Percentiles rank a stretch among this genome's conserved stretches.
phyloP scores from a whole-genome alignment of 306 rosid genomes.

The Coriaria nepalensis region DNA sequence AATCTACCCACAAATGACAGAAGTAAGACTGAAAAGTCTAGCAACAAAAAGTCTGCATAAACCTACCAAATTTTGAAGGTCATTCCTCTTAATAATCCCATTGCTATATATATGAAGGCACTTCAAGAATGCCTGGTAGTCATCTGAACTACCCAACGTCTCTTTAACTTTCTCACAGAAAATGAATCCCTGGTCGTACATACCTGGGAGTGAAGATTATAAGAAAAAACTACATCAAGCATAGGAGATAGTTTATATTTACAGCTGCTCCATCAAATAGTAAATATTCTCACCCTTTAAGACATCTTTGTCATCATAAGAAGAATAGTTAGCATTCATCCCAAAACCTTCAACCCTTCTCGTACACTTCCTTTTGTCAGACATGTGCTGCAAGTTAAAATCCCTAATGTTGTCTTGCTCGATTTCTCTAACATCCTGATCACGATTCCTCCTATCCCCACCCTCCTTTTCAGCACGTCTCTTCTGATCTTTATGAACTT shows the following conservation, averaged over 20 bases:
- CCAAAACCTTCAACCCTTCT: constrained; percentile 66
- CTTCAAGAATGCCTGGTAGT: constrained; percentile 94
- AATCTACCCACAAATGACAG: background rate
- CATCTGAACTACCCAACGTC: constrained; percentile 59
- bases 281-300: constrained; percentile 54
- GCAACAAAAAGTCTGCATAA: no score
- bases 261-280: no score
- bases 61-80: constrained; percentile 80
- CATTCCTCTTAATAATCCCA: constrained; percentile 76
- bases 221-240: background rate
- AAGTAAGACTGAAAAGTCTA: background rate
- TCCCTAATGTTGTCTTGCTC: constrained; percentile 57
- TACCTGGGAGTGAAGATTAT: constrained; percentile 1
- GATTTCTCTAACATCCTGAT: constrained; percentile 61
- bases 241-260: background rate
- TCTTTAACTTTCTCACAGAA: constrained; percentile 88
- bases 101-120: constrained; percentile 90
- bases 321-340: constrained; percentile 44
- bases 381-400: constrained; percentile 40
- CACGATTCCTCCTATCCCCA: constrained; percentile 62
- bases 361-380: constrained; percentile 48
- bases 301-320: constrained; percentile 54
- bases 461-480: constrained; percentile 72
- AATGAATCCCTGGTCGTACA: constrained; percentile 59
- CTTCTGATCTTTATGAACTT: constrained; percentile 66